Percentiles rank a stretch among this genome's conserved stretches.
These are phyloP conservation scores for Albophoma yamanashiensis DNA, from an alignment of 2,329 filamentous ascomycete species.

Conservation along the genomic window DNA sequence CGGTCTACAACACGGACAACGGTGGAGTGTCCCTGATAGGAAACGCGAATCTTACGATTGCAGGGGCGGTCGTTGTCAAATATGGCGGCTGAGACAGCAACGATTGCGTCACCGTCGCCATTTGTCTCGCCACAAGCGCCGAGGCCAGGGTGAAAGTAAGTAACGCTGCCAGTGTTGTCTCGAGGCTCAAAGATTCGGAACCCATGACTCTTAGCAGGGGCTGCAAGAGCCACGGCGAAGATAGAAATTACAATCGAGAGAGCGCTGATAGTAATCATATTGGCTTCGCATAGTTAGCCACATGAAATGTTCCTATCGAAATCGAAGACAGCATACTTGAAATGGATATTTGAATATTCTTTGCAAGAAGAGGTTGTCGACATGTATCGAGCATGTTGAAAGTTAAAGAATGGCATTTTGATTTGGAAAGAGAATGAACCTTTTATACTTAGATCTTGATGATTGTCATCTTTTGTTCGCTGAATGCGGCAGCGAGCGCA, in stretches of 20 bases:
- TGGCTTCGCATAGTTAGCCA: too few species aligned
- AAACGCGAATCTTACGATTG: conserved; percentile 53
- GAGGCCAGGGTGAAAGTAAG: conserved; percentile 53
- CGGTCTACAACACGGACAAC: conserved; percentile 60
- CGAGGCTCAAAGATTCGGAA: background rate
- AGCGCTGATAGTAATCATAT: too few species aligned
- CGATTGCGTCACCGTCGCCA: conserved; percentile 45
- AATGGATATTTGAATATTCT: background rate
- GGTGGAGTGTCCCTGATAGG: conserved; percentile 31
- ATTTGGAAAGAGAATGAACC: too few species aligned
- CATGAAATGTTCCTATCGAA: background rate
- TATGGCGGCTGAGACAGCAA: conserved; percentile 54
- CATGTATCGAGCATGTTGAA: too few species aligned
- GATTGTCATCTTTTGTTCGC: too few species aligned
- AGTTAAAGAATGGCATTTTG: too few species aligned
- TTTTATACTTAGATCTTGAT: too few species aligned
- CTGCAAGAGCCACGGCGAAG: conserved; percentile 4
- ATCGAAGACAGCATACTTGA: background rate
- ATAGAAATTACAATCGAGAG: conserved; percentile 6
- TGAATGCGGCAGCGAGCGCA: too few species aligned
- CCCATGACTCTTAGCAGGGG: background rate
- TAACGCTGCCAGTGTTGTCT: conserved; percentile 5
- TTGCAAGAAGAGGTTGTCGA: background rate
- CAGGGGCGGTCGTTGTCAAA: conserved; percentile 54
- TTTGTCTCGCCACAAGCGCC: conserved; percentile 59